phyloP scores from a whole-genome alignment of 2,329 filamentous ascomycete species.

The Verruconis gallopava region DNA sequence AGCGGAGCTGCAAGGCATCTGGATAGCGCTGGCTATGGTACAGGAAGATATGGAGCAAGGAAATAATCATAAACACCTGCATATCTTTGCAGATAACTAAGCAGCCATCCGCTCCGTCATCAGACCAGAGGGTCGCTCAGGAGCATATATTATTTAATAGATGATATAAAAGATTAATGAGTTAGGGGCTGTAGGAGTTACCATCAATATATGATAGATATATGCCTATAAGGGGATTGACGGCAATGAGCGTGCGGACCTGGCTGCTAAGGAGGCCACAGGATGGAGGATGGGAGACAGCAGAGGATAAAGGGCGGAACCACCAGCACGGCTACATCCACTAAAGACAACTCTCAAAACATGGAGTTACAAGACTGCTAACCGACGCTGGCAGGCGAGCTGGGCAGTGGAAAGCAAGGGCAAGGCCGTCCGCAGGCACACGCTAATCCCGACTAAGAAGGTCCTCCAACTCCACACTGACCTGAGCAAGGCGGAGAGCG shows the following conservation, averaged over 20 bases:
- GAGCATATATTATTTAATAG: slow-evolving; percentile 19
- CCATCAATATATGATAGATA: slow-evolving; percentile 11
- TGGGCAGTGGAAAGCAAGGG: slow-evolving; percentile 15
- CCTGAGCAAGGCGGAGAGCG: slow-evolving; percentile 16
- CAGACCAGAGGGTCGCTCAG: slow-evolving; percentile 17
- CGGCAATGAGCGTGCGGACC: slow-evolving; percentile 14
- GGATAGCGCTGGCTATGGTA: background rate
- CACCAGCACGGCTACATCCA: slow-evolving; percentile 11
- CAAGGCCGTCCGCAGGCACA: slow-evolving; percentile 14
- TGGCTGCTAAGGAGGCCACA: slow-evolving; percentile 15
- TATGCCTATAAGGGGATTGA: slow-evolving; percentile 12
- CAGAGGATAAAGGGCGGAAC: slow-evolving; percentile 9
- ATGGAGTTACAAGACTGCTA: slow-evolving; percentile 15
- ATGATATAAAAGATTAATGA: slow-evolving; percentile 14
- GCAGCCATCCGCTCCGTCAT: slow-evolving; percentile 19
- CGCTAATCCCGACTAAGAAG: slow-evolving; percentile 12
- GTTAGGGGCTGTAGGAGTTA: background rate
- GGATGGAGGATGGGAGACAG: slow-evolving; percentile 4
- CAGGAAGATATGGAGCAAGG: background rate
- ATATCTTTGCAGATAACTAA: slow-evolving; percentile 23
- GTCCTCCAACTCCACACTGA: slow-evolving; percentile 8
- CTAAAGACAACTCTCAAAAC: slow-evolving; percentile 11
- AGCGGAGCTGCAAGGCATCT: background rate
- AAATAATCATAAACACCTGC: slow-evolving; percentile 1
- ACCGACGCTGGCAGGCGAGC: slow-evolving; percentile 13